Base-by-base conservation (phyloP, 169 alveolate species). In the Plasmodium chabaudi region DNA sequence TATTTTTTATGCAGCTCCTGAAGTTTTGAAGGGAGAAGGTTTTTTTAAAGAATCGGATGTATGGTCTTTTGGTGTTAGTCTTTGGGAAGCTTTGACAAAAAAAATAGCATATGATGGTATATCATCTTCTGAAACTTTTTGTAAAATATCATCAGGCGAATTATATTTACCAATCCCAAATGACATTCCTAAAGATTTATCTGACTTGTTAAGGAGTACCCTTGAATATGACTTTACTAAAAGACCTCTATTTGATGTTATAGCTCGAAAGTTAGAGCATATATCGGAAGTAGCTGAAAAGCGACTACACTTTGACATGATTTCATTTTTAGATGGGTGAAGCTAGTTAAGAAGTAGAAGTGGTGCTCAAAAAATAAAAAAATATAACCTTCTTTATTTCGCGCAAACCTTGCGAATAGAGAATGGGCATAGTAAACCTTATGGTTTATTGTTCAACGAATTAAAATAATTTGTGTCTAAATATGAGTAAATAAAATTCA, bases 1-100 rank as follows among this genome's bases (percentile, higher is more conserved):
- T 64, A 87, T 77, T 25, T 92, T 88, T 87, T 92, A 92, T 77
- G 94, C 94, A 2, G 94, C 94, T 10, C 94, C 94, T 0, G 94
- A 92, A 56, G 94, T 92, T 27, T 49, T 92, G 19, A 92, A 92
- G 77, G 92, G 92, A 27, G 94, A 92, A 53, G 94, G 94, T 3
- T 92, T 92, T 71, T 92, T 87, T 75, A 87, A 92, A 65, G 92
- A 92, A 79, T 88, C 93, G 1, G 94, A 92, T 87, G 94, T 92
- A 19, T 92, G 94, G 94, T 92, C 94, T 13, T 92, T 87, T 75
- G 94, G 89, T 23, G 92, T 92, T 27, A 87, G 93, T 47, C 51
- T 87, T 74, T 72, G 87, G 72, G 94, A 92, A 25, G 92, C 90
- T 5, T 44, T 92, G 23, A 75, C 92, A 4, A 87, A 72, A 51